Base-by-base conservation (phyloP, 2,329 filamentous ascomycete species). In the Arthrobotrys entomopaga region DNA sequence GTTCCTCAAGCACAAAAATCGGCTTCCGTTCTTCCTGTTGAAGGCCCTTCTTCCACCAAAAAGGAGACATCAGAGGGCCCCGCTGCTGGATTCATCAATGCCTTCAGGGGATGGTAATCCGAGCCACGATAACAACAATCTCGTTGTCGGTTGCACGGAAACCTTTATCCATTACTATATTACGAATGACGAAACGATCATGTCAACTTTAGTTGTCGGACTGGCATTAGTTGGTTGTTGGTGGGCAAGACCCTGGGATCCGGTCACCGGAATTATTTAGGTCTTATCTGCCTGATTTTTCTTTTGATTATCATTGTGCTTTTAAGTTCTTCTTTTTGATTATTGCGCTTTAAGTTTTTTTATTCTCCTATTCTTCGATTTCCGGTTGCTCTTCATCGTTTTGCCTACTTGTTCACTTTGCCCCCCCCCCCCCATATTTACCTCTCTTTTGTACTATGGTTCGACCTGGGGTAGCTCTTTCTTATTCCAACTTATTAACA, bases 231-330 rank as follows among this genome's bases (percentile, higher is more conserved):
- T n/a, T 13, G 54, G 53, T 16, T 52, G 26, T 7, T 66, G 53
- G 53, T 58, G 63, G 63, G 63, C 61, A 10, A 34, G 50, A 34
- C 42, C 40, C 19, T 65, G 52, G 61, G 61, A 57, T 22, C 61
- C 61, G 3, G 43, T 50, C 2, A 10, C 40, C 3, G 40, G 40
- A 43, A 13, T 43, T 40, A n/a, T n/a, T n/a, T n/a, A n/a, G n/a
- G n/a, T n/a, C n/a, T n/a, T n/a, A n/a, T n/a, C n/a, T n/a, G n/a
- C n/a, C n/a, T n/a, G n/a, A n/a, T n/a, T n/a, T n/a, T n/a, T n/a
- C n/a, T n/a, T n/a, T n/a, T n/a, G n/a, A n/a, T n/a, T n/a, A n/a
- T n/a, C n/a, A n/a, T n/a, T n/a, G n/a, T n/a, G n/a, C n/a, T n/a
- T 7, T 26, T 26, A 26, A 3, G 24, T 7, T 3, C 7, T 26